phyloP scores from a whole-genome alignment of 257 asterid species.

The Solanum corneliomulleri region DNA sequence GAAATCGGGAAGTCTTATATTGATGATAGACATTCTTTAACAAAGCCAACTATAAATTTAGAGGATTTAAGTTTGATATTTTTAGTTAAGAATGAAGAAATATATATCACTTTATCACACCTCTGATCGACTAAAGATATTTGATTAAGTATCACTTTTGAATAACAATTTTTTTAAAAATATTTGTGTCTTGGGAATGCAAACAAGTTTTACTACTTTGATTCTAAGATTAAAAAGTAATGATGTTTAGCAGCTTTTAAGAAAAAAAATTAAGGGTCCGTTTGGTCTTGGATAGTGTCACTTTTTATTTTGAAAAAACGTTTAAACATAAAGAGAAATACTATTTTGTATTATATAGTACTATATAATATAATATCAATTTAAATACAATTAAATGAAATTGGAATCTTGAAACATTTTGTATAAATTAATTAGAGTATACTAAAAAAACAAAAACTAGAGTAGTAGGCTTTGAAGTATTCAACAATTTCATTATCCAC shows the following conservation, averaged over 20 bases:
- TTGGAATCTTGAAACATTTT: neutral
- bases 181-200: neutral
- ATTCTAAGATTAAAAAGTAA: neutral
- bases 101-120: neutral
- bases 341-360: neutral
- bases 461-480: neutral
- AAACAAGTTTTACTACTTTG: neutral
- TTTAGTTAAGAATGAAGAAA: too few relatives aligned
- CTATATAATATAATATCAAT: neutral
- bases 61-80: accelerated
- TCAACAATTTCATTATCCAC: neutral
- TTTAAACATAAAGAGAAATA: neutral
- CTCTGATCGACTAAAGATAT: neutral
- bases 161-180: accelerated
- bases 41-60: accelerated
- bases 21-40: accelerated
- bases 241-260: neutral
- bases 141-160: neutral
- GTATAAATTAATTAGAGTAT: neutral
- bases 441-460: neutral
- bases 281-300: neutral
- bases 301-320: neutral
- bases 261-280: neutral
- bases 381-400: neutral
- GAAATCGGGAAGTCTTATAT: neutral